Base-by-base conservation (phyloP, 2,329 filamentous ascomycete species). In the Coniochaeta sp. region DNA sequence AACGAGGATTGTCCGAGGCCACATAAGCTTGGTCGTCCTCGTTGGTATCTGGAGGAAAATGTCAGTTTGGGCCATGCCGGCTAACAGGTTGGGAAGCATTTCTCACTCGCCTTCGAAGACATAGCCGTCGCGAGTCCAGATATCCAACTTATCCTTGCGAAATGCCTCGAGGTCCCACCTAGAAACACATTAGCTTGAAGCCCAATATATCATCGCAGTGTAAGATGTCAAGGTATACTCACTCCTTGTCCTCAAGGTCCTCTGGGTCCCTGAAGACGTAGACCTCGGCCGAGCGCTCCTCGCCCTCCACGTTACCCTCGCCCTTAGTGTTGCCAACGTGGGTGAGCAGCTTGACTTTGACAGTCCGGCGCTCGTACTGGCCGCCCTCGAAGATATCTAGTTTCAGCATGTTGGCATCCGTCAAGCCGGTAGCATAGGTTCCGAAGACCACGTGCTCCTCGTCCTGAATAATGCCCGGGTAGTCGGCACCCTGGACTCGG, bases 161-260 rank as follows among this genome's bases (percentile, higher is more conserved):
- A 97, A 98, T 63, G 89, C 85, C 55, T 88, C 86, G 75, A 92
- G 95, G 71, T 96, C 90, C 93, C 93, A 98, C 17, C 47, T 52
- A 14, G 4, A 17, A 17, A 3, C 2, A 52, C 12, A 12, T 52
- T 30, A 52, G 47, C 26, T 17, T 26, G 2, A 4, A 4, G 2
- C 2, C 4, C 5, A 47, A 24, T 8, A 24, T 24, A 47, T 22
- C 22, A 19, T 32, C 10, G 30, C 30, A 10, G 36, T 16, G 36
- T 40, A 4, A 4, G 12, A 12, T 4, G n/a, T 47, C 19, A 4
- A 2, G 22, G 19, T 52, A 14, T 16, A 52, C 47, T 28, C 17
- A 52, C 72, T 96, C 92, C 24, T 77, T 74, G 34, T 83, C 78
- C 72, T 96, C 91, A 19, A 98, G 75, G 0, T 68, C 40, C 0